Base-by-base conservation (phyloP, 331 rosid species). In the Stylosanthes scabra region DNA sequence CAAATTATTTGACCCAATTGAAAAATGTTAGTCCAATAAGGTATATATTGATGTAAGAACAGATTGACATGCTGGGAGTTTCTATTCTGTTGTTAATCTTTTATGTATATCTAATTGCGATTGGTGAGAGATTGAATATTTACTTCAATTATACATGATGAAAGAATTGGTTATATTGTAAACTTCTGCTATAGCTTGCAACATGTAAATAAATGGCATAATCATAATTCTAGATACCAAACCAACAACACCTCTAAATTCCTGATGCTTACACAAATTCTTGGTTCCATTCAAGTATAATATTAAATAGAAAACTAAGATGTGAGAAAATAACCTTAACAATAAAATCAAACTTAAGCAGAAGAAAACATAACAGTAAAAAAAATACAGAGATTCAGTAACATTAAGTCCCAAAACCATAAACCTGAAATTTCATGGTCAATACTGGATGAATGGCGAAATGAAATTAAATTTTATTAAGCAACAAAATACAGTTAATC, bases 1-100 rank as follows among this genome's bases (percentile, higher is more conserved):
- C 37, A 76, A 59, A 68, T 47, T 29, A 37, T 27, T 13, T 56
- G 7, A 52, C 49, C 51, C 46, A 56, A 51, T 52, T 56, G 5
- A 20, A 7, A 31, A 5, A 31, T 2, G 37, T 31, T 31, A 57
- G 54, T 15, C 9, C 25, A 60, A 8, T 13, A n/a, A 50, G 55
- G 55, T 16, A 50, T 13, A 13, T 12, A 50, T 50, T 13, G 7
- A 13, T 50, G 52, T 50, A 42, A 42, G 46, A 42, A 50, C 12
- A n/a, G 6, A 50, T 50, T 50, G 55, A 13, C 14, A 3, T 5
- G 55, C 55, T 50, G 55, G 20, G 25, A 13, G 55, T 50, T 50
- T 50, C 55, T n/a, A 50, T 46, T 46, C 4, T 49, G 15, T 49
- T 13, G 6, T n/a, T 15, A 49, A 49, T 13, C 15, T 4, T 45